Evolutionary conservation across 305 asterid species (phyloP), one percentile per base, ranked within the genome.

Genomic region (Solanum chacoense): DNA sequence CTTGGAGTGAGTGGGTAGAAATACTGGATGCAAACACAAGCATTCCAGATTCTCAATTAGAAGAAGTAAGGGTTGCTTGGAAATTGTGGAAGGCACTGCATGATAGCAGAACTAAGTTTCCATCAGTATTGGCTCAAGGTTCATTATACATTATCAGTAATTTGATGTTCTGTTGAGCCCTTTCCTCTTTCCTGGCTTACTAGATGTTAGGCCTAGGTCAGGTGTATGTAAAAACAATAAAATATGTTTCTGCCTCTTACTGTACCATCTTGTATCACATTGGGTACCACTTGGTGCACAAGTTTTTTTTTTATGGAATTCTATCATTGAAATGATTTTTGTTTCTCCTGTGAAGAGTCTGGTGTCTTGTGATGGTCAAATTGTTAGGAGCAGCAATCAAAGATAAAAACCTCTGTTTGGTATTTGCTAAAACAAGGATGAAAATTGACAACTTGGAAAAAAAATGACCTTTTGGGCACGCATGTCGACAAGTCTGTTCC

Each of bases 1-100:
- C 99, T 14, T 96, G 98, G 99, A 90, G 92, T 32, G 96, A 93
- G 7, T 97, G 99, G 99, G 94, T 95, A 10, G 93, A 92, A 69
- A 24, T 34, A 63, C 89, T 97, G 85, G 99, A 97, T 71, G 91
- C 91, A 35, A 95, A 96, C 92, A 93, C 99, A 7, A 87, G 91
- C 74, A 97, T 97, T 91, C 98, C 96, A 7, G 98, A 93, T 76
- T 90, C 89, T 74, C 95, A 97, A 87, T 69, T 97, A 87, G 91
- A 90, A n/a, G 92, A 92, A 84, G 99, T 97, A 36, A 92, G 98
- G 93, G 89, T 40, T 89, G 96, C 97, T 88, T 94, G 95, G 97
- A 89, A 88, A 67, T 85, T 59, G 87, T 96, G 97, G 99, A 94
- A 92, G 90, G 95, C 90, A 88, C 91, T 77, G 36, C 37, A 85